Evolutionary conservation across 495 filamentous ascomycete species (phyloP), one percentile per base, ranked within the genome.

Genomic region (Aspergillus hancockii): DNA sequence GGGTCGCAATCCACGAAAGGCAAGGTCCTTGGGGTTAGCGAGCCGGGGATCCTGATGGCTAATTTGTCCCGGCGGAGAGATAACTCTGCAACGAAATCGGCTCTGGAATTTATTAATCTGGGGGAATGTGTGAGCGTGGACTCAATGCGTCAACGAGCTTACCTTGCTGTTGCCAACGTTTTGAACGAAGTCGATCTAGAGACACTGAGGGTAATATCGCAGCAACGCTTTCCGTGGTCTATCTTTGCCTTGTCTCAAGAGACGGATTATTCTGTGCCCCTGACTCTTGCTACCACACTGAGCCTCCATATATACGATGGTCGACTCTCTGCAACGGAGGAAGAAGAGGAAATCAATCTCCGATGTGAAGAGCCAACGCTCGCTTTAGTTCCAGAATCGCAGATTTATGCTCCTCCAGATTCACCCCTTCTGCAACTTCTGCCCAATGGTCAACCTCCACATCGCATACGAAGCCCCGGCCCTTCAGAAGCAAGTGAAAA

Each of bases 121-220:
- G 88, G 90, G 0, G 92, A 96, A 71, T 90, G 90, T 64, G 88
- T 95, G 22, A 91, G 87, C 62, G 81, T 97, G 47, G 90, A 96
- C 75, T 90, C 80, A 62, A 60, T 75, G 16, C 80, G 76, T n/a
- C 83, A 86, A 61, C 79, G 83, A 64, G 92, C 88, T 6, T 95
- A 88, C 70, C 84, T 96, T 65, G 90, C 91, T 3, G 81, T 91
- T 19, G 86, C 89, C 56, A 88, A 85, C 66, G 72, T 85, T 36
- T 81, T 97, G 34, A 88, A 92, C 46, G 90, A 94, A 65, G 82
- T 97, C 18, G 92, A 97, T 67, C 75, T 97, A n/a, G 78, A 85
- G 54, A 92, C 90, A 0, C 73, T 97, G 7, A 82, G 83, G 38
- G 80, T 91, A 23, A 73, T 93, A 12, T 86, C 85, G 8, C 84